phyloP scores from a whole-genome alignment of 768 basidiomycete species.

The Leccinum obscurum region DNA sequence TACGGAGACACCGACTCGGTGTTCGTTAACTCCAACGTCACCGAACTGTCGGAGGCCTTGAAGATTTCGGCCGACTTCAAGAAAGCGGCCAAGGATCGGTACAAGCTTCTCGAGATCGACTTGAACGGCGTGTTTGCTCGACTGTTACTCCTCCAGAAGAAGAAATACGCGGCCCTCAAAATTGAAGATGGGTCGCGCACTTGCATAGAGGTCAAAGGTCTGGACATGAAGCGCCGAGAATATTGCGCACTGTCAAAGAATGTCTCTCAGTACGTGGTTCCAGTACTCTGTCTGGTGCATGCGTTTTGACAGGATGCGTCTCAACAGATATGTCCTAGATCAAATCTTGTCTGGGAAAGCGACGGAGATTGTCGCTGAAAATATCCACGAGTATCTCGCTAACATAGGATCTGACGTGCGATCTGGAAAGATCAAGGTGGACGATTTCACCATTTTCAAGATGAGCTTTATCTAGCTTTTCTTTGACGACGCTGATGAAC shows the following conservation, averaged over 20 bases:
- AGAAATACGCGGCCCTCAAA: constrained; percentile 98
- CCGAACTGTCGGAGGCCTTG: constrained; percentile 83
- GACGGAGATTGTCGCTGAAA: constrained; percentile 85
- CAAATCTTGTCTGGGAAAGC: constrained; percentile 90
- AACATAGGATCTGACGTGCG: constrained; percentile 78
- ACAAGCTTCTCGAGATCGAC: constrained; percentile 95
- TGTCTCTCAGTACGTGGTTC: constrained; percentile 76
- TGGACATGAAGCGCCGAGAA: constrained; percentile 99
- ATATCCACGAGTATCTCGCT: constrained; percentile 89
- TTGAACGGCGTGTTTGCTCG: constrained; percentile 93
- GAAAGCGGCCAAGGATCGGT: constrained; percentile 94
- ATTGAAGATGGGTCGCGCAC: constrained; percentile 81
- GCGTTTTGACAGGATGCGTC: constrained; percentile 4
- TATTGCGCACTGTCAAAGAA: constrained; percentile 90
- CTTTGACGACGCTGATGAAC: background rate
- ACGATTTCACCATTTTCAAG: constrained; percentile 95
- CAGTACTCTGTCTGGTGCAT: background rate
- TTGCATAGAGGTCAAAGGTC: constrained; percentile 88
- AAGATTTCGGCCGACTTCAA: constrained; percentile 93
- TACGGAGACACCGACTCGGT: constrained; percentile 99
- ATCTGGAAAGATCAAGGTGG: constrained; percentile 74
- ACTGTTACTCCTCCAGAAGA: constrained; percentile 92
- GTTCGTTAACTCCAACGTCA: constrained; percentile 95
- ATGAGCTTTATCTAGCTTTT: constrained; percentile 39
- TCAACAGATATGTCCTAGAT: constrained; percentile 71